Percentiles rank a stretch among this genome's conserved stretches.
These are phyloP conservation scores for Suaeda aralocaspica DNA, from an alignment of 148 eudicot genomes.

Conservation along the genomic window DNA sequence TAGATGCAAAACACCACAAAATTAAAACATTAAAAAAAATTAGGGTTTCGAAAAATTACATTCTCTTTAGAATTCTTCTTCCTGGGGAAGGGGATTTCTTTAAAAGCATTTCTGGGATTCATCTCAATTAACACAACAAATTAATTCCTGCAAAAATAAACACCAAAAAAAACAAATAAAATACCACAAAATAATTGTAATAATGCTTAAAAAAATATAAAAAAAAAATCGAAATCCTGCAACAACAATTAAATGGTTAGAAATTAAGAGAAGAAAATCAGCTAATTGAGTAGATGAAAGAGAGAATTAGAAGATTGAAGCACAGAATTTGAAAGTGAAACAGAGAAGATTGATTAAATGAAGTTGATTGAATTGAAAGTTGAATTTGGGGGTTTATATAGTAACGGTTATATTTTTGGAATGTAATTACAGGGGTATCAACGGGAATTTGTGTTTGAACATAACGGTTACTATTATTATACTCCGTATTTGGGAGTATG, in stretches of 20 bases:
- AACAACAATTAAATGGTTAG: slow-evolving; percentile 13
- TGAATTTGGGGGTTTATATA: slow-evolving; percentile 14
- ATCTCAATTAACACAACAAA: not conserved
- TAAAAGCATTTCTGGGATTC: slow-evolving; percentile 28
- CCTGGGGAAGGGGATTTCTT: slow-evolving; percentile 52
- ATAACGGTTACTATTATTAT: too few relatives aligned
- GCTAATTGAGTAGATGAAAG: not conserved
- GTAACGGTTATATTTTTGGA: not conserved
- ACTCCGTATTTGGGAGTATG: too few relatives aligned
- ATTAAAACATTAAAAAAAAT: not conserved
- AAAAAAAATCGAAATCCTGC: not conserved
- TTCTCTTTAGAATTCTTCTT: slow-evolving; percentile 65
- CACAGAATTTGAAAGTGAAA: not conserved
- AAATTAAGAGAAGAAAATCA: not conserved
- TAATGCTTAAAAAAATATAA: not conserved
- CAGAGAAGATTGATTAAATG: slow-evolving; percentile 9
- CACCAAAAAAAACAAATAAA: slow-evolving; percentile 12
- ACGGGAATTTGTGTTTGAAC: slow-evolving; percentile 36
- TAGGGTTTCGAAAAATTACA: slow-evolving; percentile 27
- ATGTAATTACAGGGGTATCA: slow-evolving; percentile 2
- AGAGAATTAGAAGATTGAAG: slow-evolving; percentile 1
- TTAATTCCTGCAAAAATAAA: slow-evolving; percentile 14
- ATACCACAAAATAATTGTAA: not conserved
- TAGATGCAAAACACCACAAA: not conserved
- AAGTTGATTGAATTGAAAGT: not conserved